These are phyloP conservation scores for Solanum raphanifolium DNA, from an alignment of 257 asterid species.

Conservation along the genomic window DNA sequence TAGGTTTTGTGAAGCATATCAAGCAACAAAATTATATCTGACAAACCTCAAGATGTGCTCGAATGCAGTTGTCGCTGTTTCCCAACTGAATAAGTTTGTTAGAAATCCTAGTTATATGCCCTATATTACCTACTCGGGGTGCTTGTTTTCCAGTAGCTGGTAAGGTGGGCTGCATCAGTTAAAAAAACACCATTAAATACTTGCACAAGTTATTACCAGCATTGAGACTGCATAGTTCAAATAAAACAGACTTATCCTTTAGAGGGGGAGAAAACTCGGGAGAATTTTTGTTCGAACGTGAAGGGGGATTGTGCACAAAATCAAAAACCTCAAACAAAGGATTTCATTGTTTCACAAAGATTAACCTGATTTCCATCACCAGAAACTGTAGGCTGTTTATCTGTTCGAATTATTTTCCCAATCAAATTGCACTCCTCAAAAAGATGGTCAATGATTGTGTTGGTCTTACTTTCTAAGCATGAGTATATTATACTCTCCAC, in stretches of 20 bases:
- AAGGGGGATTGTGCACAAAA: background rate
- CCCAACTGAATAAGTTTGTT: conserved; percentile 71
- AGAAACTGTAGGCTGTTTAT: conserved; percentile 46
- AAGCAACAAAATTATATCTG: background rate
- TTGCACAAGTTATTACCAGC: background rate
- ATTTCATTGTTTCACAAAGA: background rate
- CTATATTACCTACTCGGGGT: conserved; percentile 78
- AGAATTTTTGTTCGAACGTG: background rate
- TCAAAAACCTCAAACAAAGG: background rate
- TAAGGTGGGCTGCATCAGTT: conserved; percentile 61
- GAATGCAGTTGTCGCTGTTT: conserved; percentile 37
- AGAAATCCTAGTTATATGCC: conserved; percentile 76
- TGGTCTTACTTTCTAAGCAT: conserved; percentile 75
- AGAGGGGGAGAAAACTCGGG: background rate
- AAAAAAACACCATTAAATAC: conserved; percentile 1
- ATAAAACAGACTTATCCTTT: background rate
- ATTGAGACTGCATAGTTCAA: background rate
- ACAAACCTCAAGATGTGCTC: conserved; percentile 65
- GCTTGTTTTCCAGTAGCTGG: conserved; percentile 55
- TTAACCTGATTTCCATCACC: conserved; percentile 50
- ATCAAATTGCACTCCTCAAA: conserved; percentile 59
- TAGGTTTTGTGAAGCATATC: background rate
- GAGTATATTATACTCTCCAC: conserved; percentile 87
- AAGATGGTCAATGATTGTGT: conserved; percentile 52
- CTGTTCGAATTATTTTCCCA: conserved; percentile 65